Base-by-base conservation (phyloP, 2,329 filamentous ascomycete genomes). In the Orbilia javanica region DNA sequence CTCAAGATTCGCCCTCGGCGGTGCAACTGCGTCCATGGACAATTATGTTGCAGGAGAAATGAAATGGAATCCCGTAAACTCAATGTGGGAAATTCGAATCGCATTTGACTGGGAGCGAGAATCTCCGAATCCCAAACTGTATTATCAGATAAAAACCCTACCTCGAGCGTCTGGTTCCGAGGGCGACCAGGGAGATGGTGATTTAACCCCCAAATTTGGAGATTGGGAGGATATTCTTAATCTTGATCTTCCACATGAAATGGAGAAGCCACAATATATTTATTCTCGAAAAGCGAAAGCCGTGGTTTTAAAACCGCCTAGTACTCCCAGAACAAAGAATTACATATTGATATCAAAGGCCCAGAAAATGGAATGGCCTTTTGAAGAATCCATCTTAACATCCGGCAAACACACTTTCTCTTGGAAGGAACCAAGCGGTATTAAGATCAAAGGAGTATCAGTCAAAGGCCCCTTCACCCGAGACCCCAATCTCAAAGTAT, bases 391-490 rank as follows among this genome's bases (percentile, higher is more conserved):
- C 3, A 25, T 36, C 4, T 5, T 6, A 18, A n/a, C 52, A 39
- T 22, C 15, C n/a, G 52, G 52, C n/a, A 57, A 57, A 22, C 39
- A 57, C 15, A 57, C 52, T 22, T 57, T 57, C 31, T 57, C 11
- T 31, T 57, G 52, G 52, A 25, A 31, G 7, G 29, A 29, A 5
- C 52, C 52, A 15, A 57, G n/a, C 52, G 18, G 25, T 8, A 0
- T n/a, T n/a, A 31, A 0, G 0, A 36, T 36, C 2, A 39, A 25
- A 7, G 39, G 52, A 57, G 52, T 57, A 8, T 13, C 2, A 13
- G 52, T 57, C 29, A 31, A 57, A 25, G 52, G 52, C 6, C 52
- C 52, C 29, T 57, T 57, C 10, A 22, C 52, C 11, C 52, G 39
- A 39, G 31, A 57, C 18, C 52, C 52, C 7, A 36, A 18, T 3